Evolutionary conservation across 2,329 filamentous ascomycete species (phyloP), one percentile per base, ranked within the genome.

Genomic region (Fusarium hostae): DNA sequence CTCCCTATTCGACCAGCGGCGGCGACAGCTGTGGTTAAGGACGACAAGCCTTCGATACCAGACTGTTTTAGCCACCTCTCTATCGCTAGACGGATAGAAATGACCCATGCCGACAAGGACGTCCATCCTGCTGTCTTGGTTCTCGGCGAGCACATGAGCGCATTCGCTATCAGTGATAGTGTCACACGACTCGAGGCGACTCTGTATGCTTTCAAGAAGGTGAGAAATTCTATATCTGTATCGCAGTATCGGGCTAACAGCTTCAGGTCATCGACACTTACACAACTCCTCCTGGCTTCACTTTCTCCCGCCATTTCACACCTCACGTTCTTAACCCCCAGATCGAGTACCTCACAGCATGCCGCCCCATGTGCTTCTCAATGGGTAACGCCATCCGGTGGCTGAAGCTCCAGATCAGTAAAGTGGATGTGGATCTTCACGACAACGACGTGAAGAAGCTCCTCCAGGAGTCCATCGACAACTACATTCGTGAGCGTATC

Each of bases 331-430:
- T 99, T 66, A 96, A 94, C 77, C 94, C 95, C 40, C 96, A 99
- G 82, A 98, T 99, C 78, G 94, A 97, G 72, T 98, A 97, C 79
- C 88, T 99, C 67, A 93, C 94, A 66, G 94, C 94, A 74, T 98
- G 95, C 78, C 91, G 96, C n/a, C 95, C 96, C 37, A 93, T 99
- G 83, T 97, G 94, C 73, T 96, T 97, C 82, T 94, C 94, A 69
- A 97, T 98, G 91, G 96, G 96, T 67, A 99, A 98, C 80, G 94
- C 94, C 39, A 97, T 99, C 79, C 90, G 96, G 59, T 95, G 94
- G 87, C 87, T 99, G 54, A 99, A 99, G 85, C 89, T 97, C 51
- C 90, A 94, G 77, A 95, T 99, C 78, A 92, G 94, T 76, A 94
- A 94, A 75, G 91, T 98, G 64, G 94, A 98, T 76, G 94, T 95